Conservation (phyloP, 768 basidiomycete genomes). For the Hericium coralloides region DNA sequence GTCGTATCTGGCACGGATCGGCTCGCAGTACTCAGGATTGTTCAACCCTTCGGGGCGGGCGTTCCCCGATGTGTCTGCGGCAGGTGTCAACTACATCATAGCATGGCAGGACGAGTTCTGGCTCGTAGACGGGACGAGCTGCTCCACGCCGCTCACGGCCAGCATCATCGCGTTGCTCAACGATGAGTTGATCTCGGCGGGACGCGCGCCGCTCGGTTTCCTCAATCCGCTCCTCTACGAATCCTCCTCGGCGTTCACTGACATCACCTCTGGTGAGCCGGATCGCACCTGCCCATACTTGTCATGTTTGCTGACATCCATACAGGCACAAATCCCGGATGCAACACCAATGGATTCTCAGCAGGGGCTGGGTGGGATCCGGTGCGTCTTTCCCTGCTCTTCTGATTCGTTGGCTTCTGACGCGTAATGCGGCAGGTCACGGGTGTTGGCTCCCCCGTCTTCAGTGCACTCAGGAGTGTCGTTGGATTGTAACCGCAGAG, state of each 20-base stretch:
- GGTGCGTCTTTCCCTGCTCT: neutral
- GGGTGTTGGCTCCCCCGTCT: slow-evolving; percentile 29
- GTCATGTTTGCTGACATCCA: neutral
- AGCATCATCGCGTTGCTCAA: slow-evolving; percentile 26
- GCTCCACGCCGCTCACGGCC: slow-evolving; percentile 26
- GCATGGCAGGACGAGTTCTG: slow-evolving; percentile 1
- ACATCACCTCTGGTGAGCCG: slow-evolving; percentile 23
- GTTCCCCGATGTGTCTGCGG: slow-evolving; percentile 13
- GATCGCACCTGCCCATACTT: neutral
- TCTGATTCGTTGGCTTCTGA: no score
- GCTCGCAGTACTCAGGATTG: slow-evolving; percentile 5
- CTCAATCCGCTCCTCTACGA: slow-evolving; percentile 24
- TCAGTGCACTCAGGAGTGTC: slow-evolving; percentile 16
- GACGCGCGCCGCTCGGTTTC: slow-evolving; percentile 24
- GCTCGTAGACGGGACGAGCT: slow-evolving; percentile 23
- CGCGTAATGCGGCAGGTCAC: slow-evolving; percentile 18
- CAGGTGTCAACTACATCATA: neutral
- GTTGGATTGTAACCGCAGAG: neutral
- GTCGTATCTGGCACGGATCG: slow-evolving; percentile 5
- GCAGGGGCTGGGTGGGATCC: neutral
- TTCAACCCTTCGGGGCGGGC: slow-evolving; percentile 15
- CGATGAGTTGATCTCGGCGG: slow-evolving; percentile 21
- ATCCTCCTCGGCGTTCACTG: slow-evolving; percentile 23
- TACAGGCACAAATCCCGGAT: neutral
- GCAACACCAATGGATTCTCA: neutral